Conservation (phyloP, 2,329 filamentous ascomycete species). For the Thielaviopsis euricoi region DNA sequence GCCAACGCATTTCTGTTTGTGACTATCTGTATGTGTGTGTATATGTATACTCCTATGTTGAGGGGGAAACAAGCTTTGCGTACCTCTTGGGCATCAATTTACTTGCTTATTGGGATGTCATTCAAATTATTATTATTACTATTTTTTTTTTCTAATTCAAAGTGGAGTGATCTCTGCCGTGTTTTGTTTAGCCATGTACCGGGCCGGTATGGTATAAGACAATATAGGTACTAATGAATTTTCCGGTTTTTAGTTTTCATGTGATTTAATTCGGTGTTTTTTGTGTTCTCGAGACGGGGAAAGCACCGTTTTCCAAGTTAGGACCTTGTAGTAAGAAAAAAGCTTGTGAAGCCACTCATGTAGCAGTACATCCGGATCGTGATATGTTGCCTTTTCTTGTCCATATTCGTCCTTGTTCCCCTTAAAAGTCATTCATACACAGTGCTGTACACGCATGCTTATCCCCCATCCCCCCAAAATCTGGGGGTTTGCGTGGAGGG, state of each 20-base stretch:
- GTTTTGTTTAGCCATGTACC: not conserved
- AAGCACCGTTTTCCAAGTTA: not conserved
- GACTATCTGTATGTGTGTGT: too few relatives aligned
- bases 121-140: too few relatives aligned
- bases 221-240: too few relatives aligned
- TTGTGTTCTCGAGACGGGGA: too few relatives aligned
- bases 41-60: too few relatives aligned
- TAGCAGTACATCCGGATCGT: not conserved
- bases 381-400: not conserved
- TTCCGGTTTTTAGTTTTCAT: not conserved
- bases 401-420: not conserved
- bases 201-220: not conserved
- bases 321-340: not conserved
- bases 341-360: not conserved
- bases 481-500: not conserved
- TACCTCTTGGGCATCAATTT: too few relatives aligned
- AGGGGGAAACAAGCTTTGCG: too few relatives aligned
- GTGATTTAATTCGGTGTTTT: too few relatives aligned
- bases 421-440: not conserved
- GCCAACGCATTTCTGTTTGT: too few relatives aligned
- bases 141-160: not conserved
- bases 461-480: too few relatives aligned
- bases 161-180: not conserved
- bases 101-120: not conserved
- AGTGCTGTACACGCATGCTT: not conserved